Conservation (phyloP, 2,329 filamentous ascomycete species). For the Coniochaeta sp. region DNA sequence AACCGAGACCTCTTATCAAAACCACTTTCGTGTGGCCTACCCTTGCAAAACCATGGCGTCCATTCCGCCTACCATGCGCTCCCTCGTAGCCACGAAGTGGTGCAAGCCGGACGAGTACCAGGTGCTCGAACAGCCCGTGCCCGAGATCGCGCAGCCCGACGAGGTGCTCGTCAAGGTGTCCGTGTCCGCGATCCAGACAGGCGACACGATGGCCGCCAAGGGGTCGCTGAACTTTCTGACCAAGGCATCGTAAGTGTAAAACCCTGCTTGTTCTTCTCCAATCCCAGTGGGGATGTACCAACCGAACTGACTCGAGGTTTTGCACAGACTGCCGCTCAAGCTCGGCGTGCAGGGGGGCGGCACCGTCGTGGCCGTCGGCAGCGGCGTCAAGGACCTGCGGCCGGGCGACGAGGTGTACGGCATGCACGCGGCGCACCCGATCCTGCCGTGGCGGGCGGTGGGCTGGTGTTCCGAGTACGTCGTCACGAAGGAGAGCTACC, state of each 20-base stretch:
- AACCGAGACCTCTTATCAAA: neutral
- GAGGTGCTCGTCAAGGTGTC: conserved; percentile 35
- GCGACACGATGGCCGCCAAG: conserved; percentile 23
- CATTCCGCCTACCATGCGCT: conserved; percentile 27
- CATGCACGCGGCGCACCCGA: conserved; percentile 26
- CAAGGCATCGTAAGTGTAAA: conserved; percentile 17
- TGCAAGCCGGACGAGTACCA: conserved; percentile 30
- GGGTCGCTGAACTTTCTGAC: conserved; percentile 18
- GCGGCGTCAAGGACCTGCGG: conserved; percentile 18
- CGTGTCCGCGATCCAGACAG: conserved; percentile 25
- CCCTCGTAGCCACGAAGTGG: conserved; percentile 31
- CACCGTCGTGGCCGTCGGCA: conserved; percentile 20
- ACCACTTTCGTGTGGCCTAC: neutral
- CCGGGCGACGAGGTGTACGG: conserved; percentile 32
- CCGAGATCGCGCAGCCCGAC: conserved; percentile 31
- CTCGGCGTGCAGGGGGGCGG: conserved; percentile 21
- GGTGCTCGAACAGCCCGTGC: conserved; percentile 33
- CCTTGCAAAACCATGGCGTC: neutral
- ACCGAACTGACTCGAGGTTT: no score
- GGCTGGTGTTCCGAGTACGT: conserved; percentile 34
- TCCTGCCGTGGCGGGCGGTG: conserved; percentile 15
- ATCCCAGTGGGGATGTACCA: no score
- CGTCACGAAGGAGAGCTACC: conserved; percentile 23
- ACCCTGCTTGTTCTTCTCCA: no score
- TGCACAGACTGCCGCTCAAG: conserved; percentile 15